Percentiles rank a stretch among this genome's conserved stretches.
These are phyloP conservation scores for Fraxinus angustifolia DNA, from an alignment of 305 asterid genomes.

Conservation along the genomic window DNA sequence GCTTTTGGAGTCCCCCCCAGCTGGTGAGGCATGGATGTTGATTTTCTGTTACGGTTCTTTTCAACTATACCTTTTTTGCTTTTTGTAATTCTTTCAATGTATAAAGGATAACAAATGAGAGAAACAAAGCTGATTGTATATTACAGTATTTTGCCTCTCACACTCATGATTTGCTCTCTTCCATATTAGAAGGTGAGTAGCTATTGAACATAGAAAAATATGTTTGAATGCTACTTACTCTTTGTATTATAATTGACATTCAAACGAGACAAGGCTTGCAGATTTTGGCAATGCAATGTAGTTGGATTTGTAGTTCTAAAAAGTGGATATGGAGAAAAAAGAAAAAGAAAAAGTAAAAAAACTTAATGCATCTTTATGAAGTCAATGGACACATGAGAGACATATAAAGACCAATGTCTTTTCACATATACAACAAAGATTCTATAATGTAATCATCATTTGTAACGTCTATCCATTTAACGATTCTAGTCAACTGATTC, in stretches of 20 bases:
- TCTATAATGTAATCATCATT: too few relatives aligned
- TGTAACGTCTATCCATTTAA: not conserved
- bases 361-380: not conserved
- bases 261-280: not conserved
- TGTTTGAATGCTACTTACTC: not conserved
- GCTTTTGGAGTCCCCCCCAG: not conserved
- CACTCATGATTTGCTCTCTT: too few relatives aligned
- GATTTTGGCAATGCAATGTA: not conserved
- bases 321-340: not conserved
- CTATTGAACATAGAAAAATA: not conserved
- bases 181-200: not conserved
- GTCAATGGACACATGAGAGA: not conserved
- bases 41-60: not conserved
- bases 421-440: not conserved
- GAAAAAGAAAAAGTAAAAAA: too few relatives aligned
- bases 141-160: not conserved
- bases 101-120: not conserved
- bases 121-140: not conserved
- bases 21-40: not conserved
- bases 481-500: too few relatives aligned
- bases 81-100: not conserved
- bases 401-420: not conserved
- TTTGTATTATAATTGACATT: not conserved
- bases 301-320: not conserved
- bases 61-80: not conserved